A percentile compares a stretch with the other conserved stretches of the same genome.
These are phyloP conservation scores for Suillus americanus DNA, from an alignment of 768 basidiomycete species.

Conservation along the genomic window DNA sequence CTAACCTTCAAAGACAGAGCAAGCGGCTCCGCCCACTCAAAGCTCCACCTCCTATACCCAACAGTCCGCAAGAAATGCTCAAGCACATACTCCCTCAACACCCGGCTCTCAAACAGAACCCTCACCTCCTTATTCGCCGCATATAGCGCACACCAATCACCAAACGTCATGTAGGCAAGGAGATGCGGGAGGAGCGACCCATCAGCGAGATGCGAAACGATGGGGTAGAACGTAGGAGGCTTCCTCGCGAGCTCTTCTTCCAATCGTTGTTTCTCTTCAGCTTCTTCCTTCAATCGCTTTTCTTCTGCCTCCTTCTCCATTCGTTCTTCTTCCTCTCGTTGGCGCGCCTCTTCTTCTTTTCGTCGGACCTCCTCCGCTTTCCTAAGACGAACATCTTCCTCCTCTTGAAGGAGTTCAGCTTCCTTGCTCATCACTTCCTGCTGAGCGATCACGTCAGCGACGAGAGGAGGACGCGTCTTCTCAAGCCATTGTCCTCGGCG, in stretches of 20 bases:
- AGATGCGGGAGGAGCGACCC: conserved; percentile 52
- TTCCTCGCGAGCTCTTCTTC: conserved; percentile 18
- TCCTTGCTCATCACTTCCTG: conserved; percentile 17
- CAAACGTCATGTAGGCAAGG: conserved; percentile 65
- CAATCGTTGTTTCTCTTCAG: not conserved
- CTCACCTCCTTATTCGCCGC: conserved; percentile 55
- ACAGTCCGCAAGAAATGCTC: conserved; percentile 69
- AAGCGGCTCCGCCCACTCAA: conserved; percentile 58
- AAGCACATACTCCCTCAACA: conserved; percentile 62
- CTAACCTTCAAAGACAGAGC: conserved; percentile 61
- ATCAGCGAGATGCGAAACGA: conserved; percentile 56
- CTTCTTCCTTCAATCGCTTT: not conserved
- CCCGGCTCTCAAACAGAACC: conserved; percentile 46
- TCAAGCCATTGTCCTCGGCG: conserved; percentile 41
- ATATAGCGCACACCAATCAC: conserved; percentile 67
- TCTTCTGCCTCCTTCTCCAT: conserved; percentile 12
- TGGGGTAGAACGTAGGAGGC: conserved; percentile 42
- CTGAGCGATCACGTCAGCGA: conserved; percentile 32
- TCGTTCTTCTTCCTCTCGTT: conserved; percentile 5
- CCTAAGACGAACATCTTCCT: not conserved
- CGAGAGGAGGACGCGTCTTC: conserved; percentile 36
- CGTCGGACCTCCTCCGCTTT: not conserved
- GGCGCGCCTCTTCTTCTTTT: not conserved
- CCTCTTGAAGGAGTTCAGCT: conserved; percentile 22
- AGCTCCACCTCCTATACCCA: conserved; percentile 69